Base-by-base conservation (phyloP, 2,329 filamentous ascomycete genomes). In the Hirsutella minnesotensis region DNA sequence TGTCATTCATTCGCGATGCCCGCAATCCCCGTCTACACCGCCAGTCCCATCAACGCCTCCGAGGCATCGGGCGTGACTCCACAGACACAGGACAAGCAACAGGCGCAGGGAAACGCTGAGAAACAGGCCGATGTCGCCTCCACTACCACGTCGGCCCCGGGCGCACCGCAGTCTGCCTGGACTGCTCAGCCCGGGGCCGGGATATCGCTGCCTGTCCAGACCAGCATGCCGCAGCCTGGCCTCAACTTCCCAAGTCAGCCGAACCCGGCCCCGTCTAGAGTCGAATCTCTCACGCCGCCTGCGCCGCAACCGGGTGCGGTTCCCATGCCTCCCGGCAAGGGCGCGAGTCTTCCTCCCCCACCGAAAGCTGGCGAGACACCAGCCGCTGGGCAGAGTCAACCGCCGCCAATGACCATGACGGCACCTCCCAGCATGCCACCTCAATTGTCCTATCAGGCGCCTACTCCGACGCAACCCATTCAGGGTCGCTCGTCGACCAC, bases 11-110 rank as follows among this genome's bases (percentile, higher is more conserved):
- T 45, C 53, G 63, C 38, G n/a, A 81, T 81, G 77, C 67, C 76
- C 39, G 69, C 75, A n/a, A 71, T 81, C 47, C 73, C 70, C 39
- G 69, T 80, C 35, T 77, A 78, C 58, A 71, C 68, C 30, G 59
- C 71, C 43, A 77, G 73, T 56, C 77, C 77, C 38, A 77, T 81
- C 57, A 72, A 65, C 51, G 69, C 72, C 31, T 62, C 69, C 45
- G 79, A 77, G 59, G 64, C 74, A 39, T 63, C 65, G 15, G 71
- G 64, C 27, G 54, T 61, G 35, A 72, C 70, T 18, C 66, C 72
- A 22, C 58, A 72, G 49, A 76, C 70, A 29, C 38, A 27, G 38
- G 41, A 35, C 9, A n/a, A 42, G 20, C 40, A 38, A 19, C n/a
- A 35, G 30, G 19, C 31, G 7, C 29, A 43, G 35, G 42, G 34